These are phyloP conservation scores for Daldinia concentrica DNA, from an alignment of 495 filamentous ascomycete genomes.

Conservation along the genomic window DNA sequence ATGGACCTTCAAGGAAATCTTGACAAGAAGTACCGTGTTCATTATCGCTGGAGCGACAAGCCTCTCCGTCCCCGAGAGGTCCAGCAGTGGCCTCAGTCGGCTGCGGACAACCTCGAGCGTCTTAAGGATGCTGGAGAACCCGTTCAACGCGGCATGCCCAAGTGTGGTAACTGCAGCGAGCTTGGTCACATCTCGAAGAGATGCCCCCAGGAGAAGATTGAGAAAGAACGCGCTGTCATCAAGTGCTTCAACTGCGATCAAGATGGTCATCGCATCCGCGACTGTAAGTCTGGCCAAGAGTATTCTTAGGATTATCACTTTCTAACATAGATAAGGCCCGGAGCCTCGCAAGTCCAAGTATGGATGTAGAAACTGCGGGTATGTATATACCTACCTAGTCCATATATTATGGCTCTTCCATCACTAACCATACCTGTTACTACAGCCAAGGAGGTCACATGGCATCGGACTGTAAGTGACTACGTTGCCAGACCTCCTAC, in stretches of 20 bases:
- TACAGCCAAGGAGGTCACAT: constrained; percentile 53
- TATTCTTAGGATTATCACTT: constrained; percentile 15
- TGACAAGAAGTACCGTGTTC: constrained; percentile 77
- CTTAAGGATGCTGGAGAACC: constrained; percentile 76
- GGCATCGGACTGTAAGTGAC: constrained; percentile 53
- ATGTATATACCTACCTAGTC: constrained; percentile 46
- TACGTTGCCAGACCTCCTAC: constrained; percentile 11
- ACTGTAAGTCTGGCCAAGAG: constrained; percentile 62
- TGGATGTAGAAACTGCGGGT: constrained; percentile 87
- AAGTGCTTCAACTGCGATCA: constrained; percentile 80
- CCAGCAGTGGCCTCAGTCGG: constrained; percentile 68
- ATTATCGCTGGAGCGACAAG: constrained; percentile 70
- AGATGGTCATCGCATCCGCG: constrained; percentile 72
- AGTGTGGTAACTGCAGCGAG: constrained; percentile 77
- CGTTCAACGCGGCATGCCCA: constrained; percentile 70
- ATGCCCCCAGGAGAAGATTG: constrained; percentile 70
- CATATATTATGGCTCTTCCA: background rate
- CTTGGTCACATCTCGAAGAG: constrained; percentile 74
- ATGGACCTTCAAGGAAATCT: constrained; percentile 87
- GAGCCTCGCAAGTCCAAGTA: constrained; percentile 63
- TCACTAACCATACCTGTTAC: constrained; percentile 2
- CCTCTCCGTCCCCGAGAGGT: constrained; percentile 69
- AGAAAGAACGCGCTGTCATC: constrained; percentile 60
- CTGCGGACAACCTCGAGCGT: constrained; percentile 78
- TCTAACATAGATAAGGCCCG: constrained; percentile 55